A percentile compares a stretch with the other conserved stretches of the same genome.
Evolutionary conservation across 2,329 filamentous ascomycete genomes (phyloP).

Genomic region (Penicillium sp.): DNA sequence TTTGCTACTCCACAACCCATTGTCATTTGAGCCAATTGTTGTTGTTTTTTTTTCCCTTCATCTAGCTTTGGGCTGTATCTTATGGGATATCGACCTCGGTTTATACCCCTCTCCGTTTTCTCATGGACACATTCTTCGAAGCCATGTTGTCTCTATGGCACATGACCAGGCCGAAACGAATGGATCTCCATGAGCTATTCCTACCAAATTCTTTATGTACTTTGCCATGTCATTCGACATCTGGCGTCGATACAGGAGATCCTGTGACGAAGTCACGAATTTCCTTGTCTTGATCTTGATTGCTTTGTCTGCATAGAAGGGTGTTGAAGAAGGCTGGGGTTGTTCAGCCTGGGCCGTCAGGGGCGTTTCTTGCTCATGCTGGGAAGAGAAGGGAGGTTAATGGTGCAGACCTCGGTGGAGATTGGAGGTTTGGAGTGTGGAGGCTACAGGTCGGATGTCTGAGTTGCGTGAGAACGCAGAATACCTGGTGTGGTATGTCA

Average conservation of each 20-base stretch:
- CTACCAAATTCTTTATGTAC: conserved; percentile 5
- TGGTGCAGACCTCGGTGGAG: not conserved
- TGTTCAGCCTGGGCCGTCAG: not conserved
- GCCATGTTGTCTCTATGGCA: conserved; percentile 1
- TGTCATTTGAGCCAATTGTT: conserved; percentile 5
- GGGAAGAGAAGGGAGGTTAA: not conserved
- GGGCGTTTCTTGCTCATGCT: not conserved
- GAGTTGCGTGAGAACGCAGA: conserved; percentile 2
- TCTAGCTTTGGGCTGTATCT: conserved; percentile 15
- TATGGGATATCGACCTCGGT: conserved; percentile 18
- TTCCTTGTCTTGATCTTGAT: conserved; percentile 22
- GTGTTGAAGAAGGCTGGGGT: conserved; percentile 3
- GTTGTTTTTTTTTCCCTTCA: not conserved
- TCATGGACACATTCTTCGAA: conserved; percentile 12
- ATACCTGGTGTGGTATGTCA: conserved; percentile 14
- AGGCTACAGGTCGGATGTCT: not conserved
- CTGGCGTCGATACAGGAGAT: conserved; percentile 16
- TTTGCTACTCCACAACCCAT: not conserved
- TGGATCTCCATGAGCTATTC: not conserved
- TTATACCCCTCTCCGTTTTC: conserved; percentile 19
- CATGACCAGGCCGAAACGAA: not conserved
- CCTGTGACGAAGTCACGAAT: conserved; percentile 27
- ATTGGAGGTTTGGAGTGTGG: not conserved
- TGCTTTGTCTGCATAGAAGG: conserved; percentile 16
- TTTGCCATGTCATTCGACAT: conserved; percentile 12